Percentiles rank a stretch among this genome's conserved stretches.
Evolutionary conservation across 2,329 filamentous ascomycete genomes (phyloP).

Genomic region (Penicillium fuscoglaucum): DNA sequence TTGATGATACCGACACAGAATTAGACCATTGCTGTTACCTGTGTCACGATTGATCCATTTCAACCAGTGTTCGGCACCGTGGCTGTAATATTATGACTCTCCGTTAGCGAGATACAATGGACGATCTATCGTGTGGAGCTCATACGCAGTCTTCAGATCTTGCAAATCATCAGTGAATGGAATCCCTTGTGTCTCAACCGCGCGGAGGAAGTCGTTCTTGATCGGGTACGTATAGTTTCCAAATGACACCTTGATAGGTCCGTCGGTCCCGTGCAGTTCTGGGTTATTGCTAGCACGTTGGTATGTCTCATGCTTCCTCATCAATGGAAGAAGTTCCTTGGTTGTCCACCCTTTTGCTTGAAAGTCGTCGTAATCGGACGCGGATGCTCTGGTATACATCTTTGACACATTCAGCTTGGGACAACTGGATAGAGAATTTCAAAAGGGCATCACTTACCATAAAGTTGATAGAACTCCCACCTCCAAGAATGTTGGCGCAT

Average conservation of each 20-base stretch:
- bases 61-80: constrained; percentile 78
- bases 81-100: constrained; percentile 30
- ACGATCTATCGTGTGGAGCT: background rate
- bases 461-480: constrained; percentile 74
- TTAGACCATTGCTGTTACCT: constrained; percentile 40
- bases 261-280: constrained; percentile 70
- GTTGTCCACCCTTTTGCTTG: constrained; percentile 78
- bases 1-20: background rate
- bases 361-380: constrained; percentile 76
- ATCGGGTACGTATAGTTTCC: constrained; percentile 79
- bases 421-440: background rate
- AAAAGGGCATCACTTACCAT: constrained; percentile 54
- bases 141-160: constrained; percentile 56
- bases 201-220: constrained; percentile 76
- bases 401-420: constrained; percentile 27
- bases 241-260: constrained; percentile 80
- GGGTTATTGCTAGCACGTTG: constrained; percentile 64
- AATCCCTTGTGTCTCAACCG: constrained; percentile 71
- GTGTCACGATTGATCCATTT: constrained; percentile 75
- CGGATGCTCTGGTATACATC: constrained; percentile 73
- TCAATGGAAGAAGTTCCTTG: constrained; percentile 71
- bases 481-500: constrained; percentile 69
- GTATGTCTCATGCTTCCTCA: constrained; percentile 80
- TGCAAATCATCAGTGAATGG: constrained; percentile 74
- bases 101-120: background rate